Conservation (phyloP, 805 yeast genomes). For the Candida coquimbonensis region DNA sequence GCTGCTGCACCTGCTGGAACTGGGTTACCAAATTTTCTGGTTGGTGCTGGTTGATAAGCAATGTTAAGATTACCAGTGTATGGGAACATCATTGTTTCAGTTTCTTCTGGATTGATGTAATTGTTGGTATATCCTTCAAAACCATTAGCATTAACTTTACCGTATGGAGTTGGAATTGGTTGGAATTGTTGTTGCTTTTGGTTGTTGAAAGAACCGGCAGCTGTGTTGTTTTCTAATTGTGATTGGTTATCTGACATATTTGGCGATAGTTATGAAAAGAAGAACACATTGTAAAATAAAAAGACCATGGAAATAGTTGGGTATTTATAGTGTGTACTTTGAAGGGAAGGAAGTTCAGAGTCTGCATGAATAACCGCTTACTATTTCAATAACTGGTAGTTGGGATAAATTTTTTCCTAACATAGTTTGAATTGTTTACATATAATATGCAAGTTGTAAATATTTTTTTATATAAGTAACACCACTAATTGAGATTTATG, state of each 20-base stretch:
- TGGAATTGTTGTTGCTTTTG: neutral
- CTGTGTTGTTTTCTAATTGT: neutral
- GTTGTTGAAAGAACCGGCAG: neutral
- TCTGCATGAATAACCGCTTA: too few species aligned
- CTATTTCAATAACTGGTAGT: too few species aligned
- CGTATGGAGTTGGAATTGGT: neutral
- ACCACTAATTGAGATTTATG: too few species aligned
- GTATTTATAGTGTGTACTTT: too few species aligned
- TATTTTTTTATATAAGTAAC: too few species aligned
- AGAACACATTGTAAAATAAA: too few species aligned
- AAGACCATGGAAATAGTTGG: too few species aligned
- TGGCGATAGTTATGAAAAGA: neutral
- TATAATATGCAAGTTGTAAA: too few species aligned
- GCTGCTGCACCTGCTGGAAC: neutral
- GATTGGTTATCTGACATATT: neutral
- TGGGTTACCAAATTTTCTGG: neutral
- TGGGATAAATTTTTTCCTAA: too few species aligned
- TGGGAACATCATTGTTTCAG: neutral
- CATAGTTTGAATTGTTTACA: too few species aligned
- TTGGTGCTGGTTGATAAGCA: neutral
- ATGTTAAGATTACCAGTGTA: neutral
- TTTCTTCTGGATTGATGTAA: neutral
- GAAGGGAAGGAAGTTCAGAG: too few species aligned
- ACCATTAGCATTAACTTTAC: neutral
- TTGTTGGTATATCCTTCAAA: neutral